phyloP scores from a whole-genome alignment of 352 stramenopile genomes.

The Globisporangium spiculum region DNA sequence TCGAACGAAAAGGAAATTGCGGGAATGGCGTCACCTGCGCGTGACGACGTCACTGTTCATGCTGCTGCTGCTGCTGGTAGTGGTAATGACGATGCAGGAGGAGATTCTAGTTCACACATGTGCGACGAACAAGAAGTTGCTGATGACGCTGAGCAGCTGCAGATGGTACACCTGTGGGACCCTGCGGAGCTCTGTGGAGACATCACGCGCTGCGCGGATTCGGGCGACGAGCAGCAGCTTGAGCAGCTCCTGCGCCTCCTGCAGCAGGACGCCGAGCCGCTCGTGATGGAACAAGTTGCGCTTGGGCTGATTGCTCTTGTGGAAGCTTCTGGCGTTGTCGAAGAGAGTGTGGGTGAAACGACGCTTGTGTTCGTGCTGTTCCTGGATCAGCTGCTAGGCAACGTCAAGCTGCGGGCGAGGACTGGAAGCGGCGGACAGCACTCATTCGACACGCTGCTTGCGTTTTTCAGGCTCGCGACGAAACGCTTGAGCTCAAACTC shows the following conservation, averaged over 20 bases:
- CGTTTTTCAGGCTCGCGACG: conserved; percentile 6
- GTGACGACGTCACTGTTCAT: neutral
- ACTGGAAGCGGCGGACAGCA: neutral
- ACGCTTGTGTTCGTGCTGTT: conserved; percentile 3
- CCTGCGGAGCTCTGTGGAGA: conserved; percentile 2
- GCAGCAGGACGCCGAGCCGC: neutral
- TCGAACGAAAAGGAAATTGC: conserved; percentile 1
- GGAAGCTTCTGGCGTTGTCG: neutral
- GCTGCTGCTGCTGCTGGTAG: too few species aligned
- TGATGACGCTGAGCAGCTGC: too few species aligned
- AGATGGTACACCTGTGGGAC: neutral
- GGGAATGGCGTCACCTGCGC: neutral
- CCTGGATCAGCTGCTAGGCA: conserved; percentile 1
- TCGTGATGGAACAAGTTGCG: conserved; percentile 6
- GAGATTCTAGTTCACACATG: neutral
- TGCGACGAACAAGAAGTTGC: neutral
- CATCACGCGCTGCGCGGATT: conserved; percentile 1
- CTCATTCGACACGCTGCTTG: neutral
- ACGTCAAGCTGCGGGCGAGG: neutral
- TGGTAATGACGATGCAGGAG: neutral
- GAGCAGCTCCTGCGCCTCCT: neutral
- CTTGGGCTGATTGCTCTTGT: neutral
- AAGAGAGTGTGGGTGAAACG: neutral
- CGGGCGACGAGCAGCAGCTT: neutral
- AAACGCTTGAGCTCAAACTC: neutral